Evolutionary conservation across 176 grass and related monocot species (phyloP).

Genomic region (Triticum dicoccoides): DNA sequence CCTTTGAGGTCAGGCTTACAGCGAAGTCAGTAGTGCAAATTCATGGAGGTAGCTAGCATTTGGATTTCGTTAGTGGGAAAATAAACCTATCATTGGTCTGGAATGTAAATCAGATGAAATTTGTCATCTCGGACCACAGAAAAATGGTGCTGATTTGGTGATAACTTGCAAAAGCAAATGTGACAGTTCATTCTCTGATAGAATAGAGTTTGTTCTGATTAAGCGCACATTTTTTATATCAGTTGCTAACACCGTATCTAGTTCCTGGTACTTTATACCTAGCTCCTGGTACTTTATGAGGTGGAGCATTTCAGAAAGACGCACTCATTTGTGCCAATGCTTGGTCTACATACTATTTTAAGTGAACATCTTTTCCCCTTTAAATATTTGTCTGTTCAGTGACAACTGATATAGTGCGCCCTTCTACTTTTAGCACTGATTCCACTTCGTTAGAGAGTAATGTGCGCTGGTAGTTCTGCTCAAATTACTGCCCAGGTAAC

Average conservation of each 20-base stretch:
- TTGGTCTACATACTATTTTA: neutral
- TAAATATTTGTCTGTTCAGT: neutral
- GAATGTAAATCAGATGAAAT: neutral
- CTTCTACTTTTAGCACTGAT: neutral
- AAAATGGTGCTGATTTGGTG: constrained; percentile 6
- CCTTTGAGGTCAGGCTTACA: neutral
- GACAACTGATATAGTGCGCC: neutral
- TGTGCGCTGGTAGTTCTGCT: neutral
- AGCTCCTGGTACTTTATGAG: neutral
- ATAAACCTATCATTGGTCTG: neutral
- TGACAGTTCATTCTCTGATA: neutral
- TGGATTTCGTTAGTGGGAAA: neutral
- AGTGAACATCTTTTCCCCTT: neutral
- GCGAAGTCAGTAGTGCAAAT: neutral
- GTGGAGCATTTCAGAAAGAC: constrained; percentile 15
- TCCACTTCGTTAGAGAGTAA: neutral
- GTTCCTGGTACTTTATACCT: neutral
- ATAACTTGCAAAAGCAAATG: constrained; percentile 22
- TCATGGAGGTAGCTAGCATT: neutral
- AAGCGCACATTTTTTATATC: neutral
- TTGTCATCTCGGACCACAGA: neutral
- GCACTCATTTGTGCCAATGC: neutral
- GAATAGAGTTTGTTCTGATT: neutral
- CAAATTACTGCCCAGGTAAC: neutral
- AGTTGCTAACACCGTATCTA: neutral